Percentiles rank a stretch among this genome's conserved stretches.
Conservation (phyloP, 2,329 filamentous ascomycete species). For the Hysterium pulicare region DNA sequence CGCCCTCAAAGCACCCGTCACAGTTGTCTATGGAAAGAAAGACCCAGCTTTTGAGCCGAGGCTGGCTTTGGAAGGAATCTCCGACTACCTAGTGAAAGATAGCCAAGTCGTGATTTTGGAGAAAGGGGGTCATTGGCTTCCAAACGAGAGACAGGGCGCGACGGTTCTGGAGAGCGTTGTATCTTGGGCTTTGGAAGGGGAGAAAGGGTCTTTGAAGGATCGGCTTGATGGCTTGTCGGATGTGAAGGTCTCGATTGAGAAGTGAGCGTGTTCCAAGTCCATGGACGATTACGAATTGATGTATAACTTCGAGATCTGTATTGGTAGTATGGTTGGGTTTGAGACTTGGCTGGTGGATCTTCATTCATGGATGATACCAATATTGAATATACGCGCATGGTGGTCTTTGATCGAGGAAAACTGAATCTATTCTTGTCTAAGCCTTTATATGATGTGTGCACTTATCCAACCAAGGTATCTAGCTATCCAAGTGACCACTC, state of each 20-base stretch:
- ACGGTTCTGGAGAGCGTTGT: conserved; percentile 41
- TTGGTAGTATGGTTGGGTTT: too few relatives aligned
- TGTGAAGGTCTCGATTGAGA: conserved; percentile 17
- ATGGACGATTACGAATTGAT: too few relatives aligned
- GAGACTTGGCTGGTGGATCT: too few relatives aligned
- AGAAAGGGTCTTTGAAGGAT: conserved; percentile 12
- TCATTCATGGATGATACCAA: too few relatives aligned
- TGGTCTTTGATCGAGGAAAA: too few relatives aligned
- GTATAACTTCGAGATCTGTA: too few relatives aligned
- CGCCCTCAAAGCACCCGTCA: conserved; percentile 50
- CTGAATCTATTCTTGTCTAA: too few relatives aligned
- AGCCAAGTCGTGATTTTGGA: conserved; percentile 52
- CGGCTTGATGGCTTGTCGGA: conserved; percentile 20
- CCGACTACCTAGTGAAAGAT: conserved; percentile 47
- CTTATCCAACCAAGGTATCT: too few relatives aligned
- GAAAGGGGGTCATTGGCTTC: conserved; percentile 53
- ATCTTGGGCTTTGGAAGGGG: conserved; percentile 27
- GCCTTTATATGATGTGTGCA: too few relatives aligned
- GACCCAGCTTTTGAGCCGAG: conserved; percentile 51
- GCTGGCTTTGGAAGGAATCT: conserved; percentile 52
- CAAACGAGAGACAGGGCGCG: conserved; percentile 46
- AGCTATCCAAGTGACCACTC: too few relatives aligned
- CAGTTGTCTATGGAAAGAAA: conserved; percentile 52
- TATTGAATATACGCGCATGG: too few relatives aligned
- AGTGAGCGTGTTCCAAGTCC: conserved; percentile 3